These are phyloP conservation scores for Paratrimastix pyriformis DNA, from an alignment of 78 protist genomes.

Conservation along the genomic window DNA sequence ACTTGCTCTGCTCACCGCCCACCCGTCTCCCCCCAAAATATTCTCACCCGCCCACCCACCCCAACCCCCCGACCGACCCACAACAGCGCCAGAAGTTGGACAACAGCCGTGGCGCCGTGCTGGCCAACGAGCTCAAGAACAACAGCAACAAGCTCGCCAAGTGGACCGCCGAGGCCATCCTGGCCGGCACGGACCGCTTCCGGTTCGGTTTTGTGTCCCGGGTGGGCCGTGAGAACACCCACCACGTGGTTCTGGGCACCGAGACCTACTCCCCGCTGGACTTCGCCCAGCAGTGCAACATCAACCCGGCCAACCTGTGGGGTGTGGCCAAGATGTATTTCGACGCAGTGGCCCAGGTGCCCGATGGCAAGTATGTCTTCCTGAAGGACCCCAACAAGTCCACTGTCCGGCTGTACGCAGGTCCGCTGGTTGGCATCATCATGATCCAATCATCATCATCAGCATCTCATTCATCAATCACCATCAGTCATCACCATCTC, in stretches of 20 bases:
- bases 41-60: too few species aligned
- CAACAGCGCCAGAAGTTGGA: slow-evolving; percentile 44
- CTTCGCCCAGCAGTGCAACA: slow-evolving; percentile 47
- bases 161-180: slow-evolving; percentile 34
- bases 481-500: too few species aligned
- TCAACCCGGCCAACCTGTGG: slow-evolving; percentile 43
- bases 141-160: slow-evolving; percentile 43
- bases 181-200: slow-evolving; percentile 31
- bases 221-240: background rate
- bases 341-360: background rate
- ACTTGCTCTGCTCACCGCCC: too few species aligned
- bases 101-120: slow-evolving; percentile 58
- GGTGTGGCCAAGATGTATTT: background rate
- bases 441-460: too few species aligned
- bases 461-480: too few species aligned
- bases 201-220: slow-evolving; percentile 53
- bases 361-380: slow-evolving; percentile 61
- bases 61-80: too few species aligned
- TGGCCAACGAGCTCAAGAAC: slow-evolving; percentile 70
- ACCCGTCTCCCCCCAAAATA: too few species aligned
- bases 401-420: slow-evolving; percentile 24
- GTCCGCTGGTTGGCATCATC: too few species aligned
- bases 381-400: slow-evolving; percentile 61
- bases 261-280: slow-evolving; percentile 41
- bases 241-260: slow-evolving; percentile 47